Evolutionary conservation across 2,329 filamentous ascomycete species (phyloP).

Genomic region (Ophiostoma novo-ulmi): DNA sequence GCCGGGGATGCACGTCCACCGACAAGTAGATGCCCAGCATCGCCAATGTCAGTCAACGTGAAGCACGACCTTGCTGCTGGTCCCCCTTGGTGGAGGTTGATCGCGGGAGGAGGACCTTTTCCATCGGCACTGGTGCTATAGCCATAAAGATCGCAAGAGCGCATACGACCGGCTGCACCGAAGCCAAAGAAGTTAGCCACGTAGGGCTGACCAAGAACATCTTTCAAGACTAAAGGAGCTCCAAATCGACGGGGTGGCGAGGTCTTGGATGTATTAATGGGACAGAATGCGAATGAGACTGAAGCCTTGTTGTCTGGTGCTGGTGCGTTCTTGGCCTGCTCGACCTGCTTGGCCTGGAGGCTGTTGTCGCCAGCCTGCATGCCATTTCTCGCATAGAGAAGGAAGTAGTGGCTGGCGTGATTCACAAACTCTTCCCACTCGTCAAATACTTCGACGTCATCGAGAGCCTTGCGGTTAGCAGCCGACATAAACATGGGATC

Average conservation of each 20-base stretch:
- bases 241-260: slow-evolving; percentile 56
- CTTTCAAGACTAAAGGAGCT: slow-evolving; percentile 43
- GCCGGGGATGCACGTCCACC: slow-evolving; percentile 77
- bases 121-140: background rate
- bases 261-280: slow-evolving; percentile 31
- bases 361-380: background rate
- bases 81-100: slow-evolving; percentile 29
- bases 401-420: slow-evolving; percentile 78
- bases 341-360: background rate
- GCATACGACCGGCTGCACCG: slow-evolving; percentile 42
- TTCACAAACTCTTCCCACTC: slow-evolving; percentile 94
- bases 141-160: slow-evolving; percentile 49
- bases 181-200: slow-evolving; percentile 44
- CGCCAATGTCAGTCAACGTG: slow-evolving; percentile 62
- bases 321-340: background rate
- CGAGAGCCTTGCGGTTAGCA: slow-evolving; percentile 56
- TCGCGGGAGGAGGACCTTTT: slow-evolving; percentile 22
- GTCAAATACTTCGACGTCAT: slow-evolving; percentile 77
- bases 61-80: slow-evolving; percentile 63
- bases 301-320: background rate
- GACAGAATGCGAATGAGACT: background rate
- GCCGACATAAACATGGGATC: slow-evolving; percentile 59
- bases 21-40: slow-evolving; percentile 56
- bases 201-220: slow-evolving; percentile 40
- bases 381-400: slow-evolving; percentile 55